Evolutionary conservation across 768 basidiomycete genomes (phyloP).

Genomic region (Coprinellus micaceus): DNA sequence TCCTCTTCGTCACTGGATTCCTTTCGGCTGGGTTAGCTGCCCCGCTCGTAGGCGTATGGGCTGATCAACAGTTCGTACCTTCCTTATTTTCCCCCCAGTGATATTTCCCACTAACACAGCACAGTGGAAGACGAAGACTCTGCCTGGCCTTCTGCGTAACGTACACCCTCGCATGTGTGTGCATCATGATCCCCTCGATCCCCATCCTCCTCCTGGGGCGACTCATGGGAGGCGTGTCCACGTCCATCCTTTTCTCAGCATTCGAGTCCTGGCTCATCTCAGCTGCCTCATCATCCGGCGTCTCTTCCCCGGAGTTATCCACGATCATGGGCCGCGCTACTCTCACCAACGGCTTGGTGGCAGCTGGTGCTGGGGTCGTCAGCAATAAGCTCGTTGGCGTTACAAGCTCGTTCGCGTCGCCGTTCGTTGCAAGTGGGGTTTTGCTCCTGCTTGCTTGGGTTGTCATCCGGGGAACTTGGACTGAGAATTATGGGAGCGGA

Average conservation of each 20-base stretch:
- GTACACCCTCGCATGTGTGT: conserved; percentile 56
- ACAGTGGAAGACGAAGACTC: conserved; percentile 61
- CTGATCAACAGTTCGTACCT: conserved; percentile 62
- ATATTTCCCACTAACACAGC: background rate
- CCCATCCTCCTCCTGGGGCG: conserved; percentile 63
- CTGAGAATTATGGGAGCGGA: conserved; percentile 64
- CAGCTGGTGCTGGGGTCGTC: conserved; percentile 60
- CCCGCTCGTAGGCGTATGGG: conserved; percentile 73
- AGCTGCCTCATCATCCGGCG: conserved; percentile 45
- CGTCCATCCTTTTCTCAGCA: conserved; percentile 70
- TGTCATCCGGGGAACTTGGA: conserved; percentile 57
- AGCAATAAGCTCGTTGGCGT: conserved; percentile 60
- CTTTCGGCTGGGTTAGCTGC: conserved; percentile 65
- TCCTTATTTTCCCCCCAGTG: background rate
- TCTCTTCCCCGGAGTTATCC: conserved; percentile 58
- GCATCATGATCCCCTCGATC: conserved; percentile 53
- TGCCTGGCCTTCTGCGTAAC: conserved; percentile 72
- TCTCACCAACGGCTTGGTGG: conserved; percentile 69
- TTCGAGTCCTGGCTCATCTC: conserved; percentile 80
- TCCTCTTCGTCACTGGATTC: conserved; percentile 78
- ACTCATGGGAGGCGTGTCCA: conserved; percentile 65
- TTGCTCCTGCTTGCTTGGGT: conserved; percentile 53
- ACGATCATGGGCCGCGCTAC: conserved; percentile 72
- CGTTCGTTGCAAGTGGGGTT: conserved; percentile 62
- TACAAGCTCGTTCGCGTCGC: conserved; percentile 52